Evolutionary conservation across 768 basidiomycete species (phyloP).

Genomic region (Pleurotus giganteus): DNA sequence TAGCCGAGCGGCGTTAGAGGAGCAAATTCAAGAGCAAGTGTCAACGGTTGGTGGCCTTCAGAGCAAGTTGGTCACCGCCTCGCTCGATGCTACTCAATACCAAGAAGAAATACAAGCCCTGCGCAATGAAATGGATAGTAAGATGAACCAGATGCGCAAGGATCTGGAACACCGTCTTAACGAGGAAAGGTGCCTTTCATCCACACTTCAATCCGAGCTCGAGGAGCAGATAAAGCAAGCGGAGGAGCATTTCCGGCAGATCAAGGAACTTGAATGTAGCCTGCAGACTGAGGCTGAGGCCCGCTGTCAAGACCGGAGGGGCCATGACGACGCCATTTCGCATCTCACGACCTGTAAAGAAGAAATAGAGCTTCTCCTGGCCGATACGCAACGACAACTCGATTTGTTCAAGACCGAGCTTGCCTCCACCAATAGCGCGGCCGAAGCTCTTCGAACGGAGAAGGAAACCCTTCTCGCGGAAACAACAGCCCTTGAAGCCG

Average conservation of each 20-base stretch:
- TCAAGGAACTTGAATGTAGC: conserved; percentile 32
- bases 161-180: conserved; percentile 20
- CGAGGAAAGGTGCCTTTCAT: conserved; percentile 25
- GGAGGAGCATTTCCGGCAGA: conserved; percentile 35
- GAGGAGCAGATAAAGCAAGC: conserved; percentile 35
- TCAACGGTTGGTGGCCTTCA: not conserved
- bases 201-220: conserved; percentile 29
- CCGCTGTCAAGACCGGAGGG: conserved; percentile 29
- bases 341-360: conserved; percentile 24
- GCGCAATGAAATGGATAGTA: not conserved
- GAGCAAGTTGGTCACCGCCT: not conserved
- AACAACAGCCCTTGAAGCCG: conserved; percentile 59
- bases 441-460: conserved; percentile 45
- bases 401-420: conserved; percentile 36
- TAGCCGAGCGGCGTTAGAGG: not conserved
- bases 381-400: conserved; percentile 35
- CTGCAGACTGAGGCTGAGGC: conserved; percentile 37
- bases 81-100: not conserved
- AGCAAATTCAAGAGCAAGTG: not conserved
- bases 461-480: conserved; percentile 50
- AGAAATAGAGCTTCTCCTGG: conserved; percentile 29
- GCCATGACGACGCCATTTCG: conserved; percentile 29
- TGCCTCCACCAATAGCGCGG: conserved; percentile 33
- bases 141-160: not conserved
- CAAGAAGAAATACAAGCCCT: conserved; percentile 3